Percentiles rank a stretch among this genome's conserved stretches.
Evolutionary conservation across 2,329 filamentous ascomycete species (phyloP).

Genomic region (Ceratocystis harringtonii): DNA sequence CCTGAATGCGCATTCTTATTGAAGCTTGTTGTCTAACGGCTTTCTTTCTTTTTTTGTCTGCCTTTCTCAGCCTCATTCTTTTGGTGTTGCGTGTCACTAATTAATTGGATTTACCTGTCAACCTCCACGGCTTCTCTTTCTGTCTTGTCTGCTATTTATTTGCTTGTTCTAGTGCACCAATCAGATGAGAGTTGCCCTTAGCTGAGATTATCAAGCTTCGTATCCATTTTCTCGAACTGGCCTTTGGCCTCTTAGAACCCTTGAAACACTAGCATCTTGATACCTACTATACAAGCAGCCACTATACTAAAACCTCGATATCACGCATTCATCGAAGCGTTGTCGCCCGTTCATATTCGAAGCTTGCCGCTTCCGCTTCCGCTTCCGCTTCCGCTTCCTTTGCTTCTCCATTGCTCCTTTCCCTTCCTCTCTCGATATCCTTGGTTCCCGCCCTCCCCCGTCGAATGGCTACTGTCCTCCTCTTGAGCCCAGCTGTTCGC

Average conservation of each 20-base stretch:
- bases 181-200: background rate
- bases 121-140: background rate
- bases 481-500: background rate
- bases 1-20: constrained; percentile 1
- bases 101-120: background rate
- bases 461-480: constrained; percentile 4
- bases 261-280: background rate
- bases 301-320: background rate
- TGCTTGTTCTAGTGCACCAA: background rate
- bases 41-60: background rate
- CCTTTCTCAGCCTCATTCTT: background rate
- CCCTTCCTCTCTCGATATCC: background rate
- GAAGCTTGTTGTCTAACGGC: background rate
- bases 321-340: background rate
- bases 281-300: background rate
- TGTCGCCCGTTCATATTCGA: too few species aligned
- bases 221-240: background rate
- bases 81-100: background rate
- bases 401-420: background rate
- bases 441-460: background rate
- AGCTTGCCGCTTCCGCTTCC: too few species aligned
- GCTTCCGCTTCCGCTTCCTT: too few species aligned
- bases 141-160: background rate
- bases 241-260: background rate
- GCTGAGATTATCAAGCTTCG: constrained; percentile 1